Percentiles rank a stretch among this genome's conserved stretches.
Evolutionary conservation across 768 basidiomycete genomes (phyloP).

Genomic region (Calvatia gigantea): DNA sequence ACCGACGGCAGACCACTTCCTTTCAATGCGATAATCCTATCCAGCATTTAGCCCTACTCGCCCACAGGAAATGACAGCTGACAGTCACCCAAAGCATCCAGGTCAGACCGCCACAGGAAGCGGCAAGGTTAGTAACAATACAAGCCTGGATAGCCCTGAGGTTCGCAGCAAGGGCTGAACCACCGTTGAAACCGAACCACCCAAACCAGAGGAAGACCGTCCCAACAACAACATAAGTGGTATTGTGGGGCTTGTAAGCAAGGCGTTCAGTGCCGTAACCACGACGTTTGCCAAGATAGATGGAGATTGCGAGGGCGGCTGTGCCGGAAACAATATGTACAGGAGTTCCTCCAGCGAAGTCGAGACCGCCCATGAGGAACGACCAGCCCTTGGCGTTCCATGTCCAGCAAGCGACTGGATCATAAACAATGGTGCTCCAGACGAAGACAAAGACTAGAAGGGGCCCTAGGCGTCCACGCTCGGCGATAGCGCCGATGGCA

Average conservation of each 20-base stretch:
- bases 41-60: not conserved
- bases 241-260: constrained; percentile 92
- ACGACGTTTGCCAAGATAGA: constrained; percentile 87
- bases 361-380: constrained; percentile 74
- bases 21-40: constrained; percentile 87
- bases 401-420: constrained; percentile 95
- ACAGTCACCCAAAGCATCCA: constrained; percentile 84
- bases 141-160: constrained; percentile 85
- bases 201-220: constrained; percentile 94
- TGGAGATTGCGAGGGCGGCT: constrained; percentile 85
- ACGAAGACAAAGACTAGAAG: constrained; percentile 85
- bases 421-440: constrained; percentile 89
- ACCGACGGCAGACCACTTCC: constrained; percentile 90
- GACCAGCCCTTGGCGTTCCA: constrained; percentile 87
- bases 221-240: constrained; percentile 89
- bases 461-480: constrained; percentile 83
- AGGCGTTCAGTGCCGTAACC: constrained; percentile 90
- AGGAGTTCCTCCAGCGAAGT: constrained; percentile 94
- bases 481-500: constrained; percentile 90
- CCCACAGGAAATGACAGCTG: not conserved
- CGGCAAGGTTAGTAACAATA: constrained; percentile 92
- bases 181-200: constrained; percentile 97
- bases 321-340: constrained; percentile 95
- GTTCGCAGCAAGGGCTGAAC: constrained; percentile 86
- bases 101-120: constrained; percentile 80